These are phyloP conservation scores for Auricularia sp. DNA, from an alignment of 768 basidiomycete species.

Conservation along the genomic window DNA sequence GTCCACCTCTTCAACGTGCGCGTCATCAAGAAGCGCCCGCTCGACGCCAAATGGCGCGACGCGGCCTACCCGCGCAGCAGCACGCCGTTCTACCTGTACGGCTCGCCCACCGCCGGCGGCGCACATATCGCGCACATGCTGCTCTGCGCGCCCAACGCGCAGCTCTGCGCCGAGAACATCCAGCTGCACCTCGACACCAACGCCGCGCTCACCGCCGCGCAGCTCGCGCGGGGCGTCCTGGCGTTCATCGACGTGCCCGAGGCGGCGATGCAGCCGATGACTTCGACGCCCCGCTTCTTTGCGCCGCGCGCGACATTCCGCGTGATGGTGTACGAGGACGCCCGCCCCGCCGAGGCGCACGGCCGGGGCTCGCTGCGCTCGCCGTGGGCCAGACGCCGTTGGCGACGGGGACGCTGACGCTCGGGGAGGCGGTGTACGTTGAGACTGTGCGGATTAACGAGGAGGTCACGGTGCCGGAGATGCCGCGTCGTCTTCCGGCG, in stretches of 20 bases:
- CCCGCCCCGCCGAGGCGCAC: too few relatives aligned
- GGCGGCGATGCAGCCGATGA: conserved; percentile 5
- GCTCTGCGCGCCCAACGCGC: conserved; percentile 19
- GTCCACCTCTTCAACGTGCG: conserved; percentile 17
- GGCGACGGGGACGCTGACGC: too few relatives aligned
- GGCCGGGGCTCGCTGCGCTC: too few relatives aligned
- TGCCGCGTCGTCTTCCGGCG: too few relatives aligned
- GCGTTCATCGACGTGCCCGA: conserved; percentile 5
- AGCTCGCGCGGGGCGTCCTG: conserved; percentile 1
- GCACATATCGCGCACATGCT: conserved; percentile 29
- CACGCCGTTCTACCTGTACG: conserved; percentile 35
- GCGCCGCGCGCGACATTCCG: not conserved
- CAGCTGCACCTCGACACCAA: not conserved
- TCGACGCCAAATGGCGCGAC: conserved; percentile 22
- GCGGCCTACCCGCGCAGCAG: conserved; percentile 18
- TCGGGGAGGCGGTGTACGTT: too few relatives aligned
- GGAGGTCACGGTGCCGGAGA: too few relatives aligned
- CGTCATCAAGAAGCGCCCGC: conserved; percentile 23
- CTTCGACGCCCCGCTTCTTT: conserved; percentile 2
- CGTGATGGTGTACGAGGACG: too few relatives aligned
- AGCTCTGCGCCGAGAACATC: conserved; percentile 12
- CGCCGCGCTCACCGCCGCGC: not conserved
- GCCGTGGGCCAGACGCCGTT: too few relatives aligned
- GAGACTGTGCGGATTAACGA: too few relatives aligned
- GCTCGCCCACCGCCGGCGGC: conserved; percentile 15